A percentile compares a stretch with the other conserved stretches of the same genome.
These are phyloP conservation scores for Fragilaria radians DNA, from an alignment of 108 stramenopile genomes.

Conservation along the genomic window DNA sequence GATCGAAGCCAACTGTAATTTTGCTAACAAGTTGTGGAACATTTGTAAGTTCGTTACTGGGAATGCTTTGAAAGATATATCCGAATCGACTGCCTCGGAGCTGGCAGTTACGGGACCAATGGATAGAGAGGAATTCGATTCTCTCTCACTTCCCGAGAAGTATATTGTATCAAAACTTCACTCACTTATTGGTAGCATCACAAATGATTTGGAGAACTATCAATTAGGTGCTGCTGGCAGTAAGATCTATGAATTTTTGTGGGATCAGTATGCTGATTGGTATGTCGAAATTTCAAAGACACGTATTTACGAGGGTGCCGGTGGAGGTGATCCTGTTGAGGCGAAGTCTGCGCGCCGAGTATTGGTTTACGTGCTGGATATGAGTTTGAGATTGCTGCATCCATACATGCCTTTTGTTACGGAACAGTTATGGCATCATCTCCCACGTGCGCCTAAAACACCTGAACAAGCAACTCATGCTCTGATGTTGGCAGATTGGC, in stretches of 20 bases:
- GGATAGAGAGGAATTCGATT: slow-evolving; percentile 66
- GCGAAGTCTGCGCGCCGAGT: slow-evolving; percentile 77
- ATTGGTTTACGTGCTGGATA: slow-evolving; percentile 94
- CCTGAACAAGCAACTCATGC: slow-evolving; percentile 56
- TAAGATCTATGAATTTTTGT: slow-evolving; percentile 91
- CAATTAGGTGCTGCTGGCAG: slow-evolving; percentile 83
- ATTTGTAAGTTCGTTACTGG: slow-evolving; percentile 87
- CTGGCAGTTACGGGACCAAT: slow-evolving; percentile 76
- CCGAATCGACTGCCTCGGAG: slow-evolving; percentile 39
- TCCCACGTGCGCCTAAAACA: slow-evolving; percentile 52
- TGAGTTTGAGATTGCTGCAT: slow-evolving; percentile 89
- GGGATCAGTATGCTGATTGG: slow-evolving; percentile 98
- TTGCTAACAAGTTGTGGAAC: slow-evolving; percentile 99
- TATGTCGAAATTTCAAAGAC: slow-evolving; percentile 93
- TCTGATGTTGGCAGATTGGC: slow-evolving; percentile 85
- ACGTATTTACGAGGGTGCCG: slow-evolving; percentile 76
- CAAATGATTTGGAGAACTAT: slow-evolving; percentile 82
- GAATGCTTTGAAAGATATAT: slow-evolving; percentile 73
- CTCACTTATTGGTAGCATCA: slow-evolving; percentile 72
- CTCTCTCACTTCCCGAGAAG: slow-evolving; percentile 70
- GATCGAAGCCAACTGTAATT: slow-evolving; percentile 81
- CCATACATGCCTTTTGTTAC: slow-evolving; percentile 99
- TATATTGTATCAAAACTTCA: slow-evolving; percentile 92
- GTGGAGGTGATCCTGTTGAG: slow-evolving; percentile 61
- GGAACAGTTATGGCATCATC: slow-evolving; percentile 96